Evolutionary conservation across 805 yeast genomes (phyloP), one percentile per base, ranked within the genome.

Genomic region (Metschnikowia kofuensis): DNA sequence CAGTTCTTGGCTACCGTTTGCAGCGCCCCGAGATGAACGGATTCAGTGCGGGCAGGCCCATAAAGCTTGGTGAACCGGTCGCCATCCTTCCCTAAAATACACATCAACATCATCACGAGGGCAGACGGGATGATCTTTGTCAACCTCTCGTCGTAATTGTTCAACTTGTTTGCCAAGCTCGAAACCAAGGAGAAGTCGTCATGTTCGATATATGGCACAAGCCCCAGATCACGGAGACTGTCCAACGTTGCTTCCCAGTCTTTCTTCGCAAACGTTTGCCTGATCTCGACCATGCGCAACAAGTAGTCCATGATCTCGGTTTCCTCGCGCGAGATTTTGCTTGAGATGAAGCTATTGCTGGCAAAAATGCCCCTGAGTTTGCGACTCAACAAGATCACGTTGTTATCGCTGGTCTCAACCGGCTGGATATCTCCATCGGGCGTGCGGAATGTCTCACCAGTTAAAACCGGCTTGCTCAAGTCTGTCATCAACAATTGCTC

Each of bases 71-170:
- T 67, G 57, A 72, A 66, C 37, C 75, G 69, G 39, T 69, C 74
- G 53, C 73, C 70, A 47, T 79, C 75, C 49, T 84, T 64, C 50
- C 81, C 83, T 6, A 87, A 79, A 45, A 89, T 75, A 61, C 88
- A 80, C 30, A 84, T 80, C 96, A 92, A 87, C 5, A 87, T 80
- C 69, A 90, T 85, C 16, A 91, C 77, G 53, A 94, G 75, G 52
- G 92, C 66, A 44, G 82, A 81, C 5, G 98, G 96, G 44, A 94
- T 77, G 56, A 86, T 88, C 64, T 87, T 84, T 35, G 89, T 77
- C 36, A 94, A 71, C 52, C 83, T 76, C 55, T 86, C 92, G 64
- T 89, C 85, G 53, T 84, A 68, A 32, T 75, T 70, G 32, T 78
- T 70, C 39, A 73, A 65, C 30, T 62, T 56, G 61, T 86, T 89